Evolutionary conservation across 1,139 yeast species (phyloP), one percentile per base, ranked within the genome.

Genomic region (Waltiozyma sp.): DNA sequence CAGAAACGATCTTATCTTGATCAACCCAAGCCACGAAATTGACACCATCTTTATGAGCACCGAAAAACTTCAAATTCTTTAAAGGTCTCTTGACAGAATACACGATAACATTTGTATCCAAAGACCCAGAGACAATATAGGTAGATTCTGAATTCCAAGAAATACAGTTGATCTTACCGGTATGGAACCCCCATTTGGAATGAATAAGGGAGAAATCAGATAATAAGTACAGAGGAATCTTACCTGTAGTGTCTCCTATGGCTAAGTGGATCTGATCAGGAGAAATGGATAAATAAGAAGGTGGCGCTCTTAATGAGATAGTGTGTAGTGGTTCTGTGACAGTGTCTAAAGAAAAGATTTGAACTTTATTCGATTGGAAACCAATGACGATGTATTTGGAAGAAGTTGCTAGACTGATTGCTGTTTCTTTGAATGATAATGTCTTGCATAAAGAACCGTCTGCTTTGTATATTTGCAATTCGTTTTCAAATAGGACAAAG

Each of bases 111-210:
- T 83, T 81, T 13, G 95, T 80, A 57, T 91, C 99, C 45, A 87
- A 68, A 0, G 96, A 86, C 1, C 83, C 94, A 48, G 91, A 77
- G 19, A 80, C 82, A 41, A 85, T 72, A 52, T 72, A 78, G 52
- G 80, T 76, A 44, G 87, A 83, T 52, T 83, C 88, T 3, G 67
- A 62, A 39, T 81, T 58, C 97, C 97, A 91, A 31, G 77, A 64
- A 40, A 93, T 83, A 35, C 81, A 76, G 44, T 76, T 78, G 47
- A 91, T 82, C 46, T 75, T 78, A 45, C 95, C 80, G 3, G 89
- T 83, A 60, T 93, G 96, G 77, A 85, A 89, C 0, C 95, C 82
- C 99, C 99, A 91, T 58, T 97, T 76, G 1, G 93, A 77, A 1
- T 97, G 88, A 39, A 83, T 75, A 8, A 85, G 68, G 8, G 72